Evolutionary conservation across 805 yeast genomes (phyloP), one percentile per base, ranked within the genome.

Genomic region (Myxozyma neotropica): DNA sequence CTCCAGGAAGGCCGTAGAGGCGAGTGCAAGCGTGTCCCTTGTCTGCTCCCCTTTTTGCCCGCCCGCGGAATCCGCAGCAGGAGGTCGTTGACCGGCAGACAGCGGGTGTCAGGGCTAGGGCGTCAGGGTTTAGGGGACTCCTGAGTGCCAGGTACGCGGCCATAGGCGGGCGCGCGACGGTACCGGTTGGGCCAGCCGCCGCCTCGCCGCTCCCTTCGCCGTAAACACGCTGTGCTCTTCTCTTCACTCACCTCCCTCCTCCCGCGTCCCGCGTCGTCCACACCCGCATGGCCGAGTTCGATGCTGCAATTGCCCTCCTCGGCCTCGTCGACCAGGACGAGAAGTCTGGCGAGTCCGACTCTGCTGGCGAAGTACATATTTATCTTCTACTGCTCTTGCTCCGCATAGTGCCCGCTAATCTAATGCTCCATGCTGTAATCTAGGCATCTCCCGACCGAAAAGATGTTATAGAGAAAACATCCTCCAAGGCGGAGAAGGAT

Each of bases 241-340:
- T 17, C 29, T 38, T 54, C 6, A 47, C 21, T 31, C n/a, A 21
- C 33, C 36, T 17, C 27, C 35, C 38, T 35, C 31, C 29, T 17
- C 27, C 48, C 48, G 46, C 27, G 21, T 12, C 7, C 49, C 24
- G 3, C 47, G 12, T 24, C 38, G 13, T 46, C 31, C 42, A 33
- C 35, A 7, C 19, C 15, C 44, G 19, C 21, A 45, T 62, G 66
- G 66, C 66, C 24, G 66, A 62, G 53, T 55, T 59, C 44, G 63
- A 62, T 29, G 66, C 66, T 24, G 66, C 66, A n/a, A 62, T 55
- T 17, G 66, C 66, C 15, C 55, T 62, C n/a, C 58, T 62, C 21
- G 65, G 61, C 6, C 61, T 62, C 15, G 64, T 62, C 17, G 66
- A 62, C 12, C 65, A 58, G 52, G 62, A 58, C 46, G 65, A 59